Evolutionary conservation across 208 protist species (phyloP), one percentile per base, ranked within the genome.

Genomic region (Crithidia thermophila): DNA sequence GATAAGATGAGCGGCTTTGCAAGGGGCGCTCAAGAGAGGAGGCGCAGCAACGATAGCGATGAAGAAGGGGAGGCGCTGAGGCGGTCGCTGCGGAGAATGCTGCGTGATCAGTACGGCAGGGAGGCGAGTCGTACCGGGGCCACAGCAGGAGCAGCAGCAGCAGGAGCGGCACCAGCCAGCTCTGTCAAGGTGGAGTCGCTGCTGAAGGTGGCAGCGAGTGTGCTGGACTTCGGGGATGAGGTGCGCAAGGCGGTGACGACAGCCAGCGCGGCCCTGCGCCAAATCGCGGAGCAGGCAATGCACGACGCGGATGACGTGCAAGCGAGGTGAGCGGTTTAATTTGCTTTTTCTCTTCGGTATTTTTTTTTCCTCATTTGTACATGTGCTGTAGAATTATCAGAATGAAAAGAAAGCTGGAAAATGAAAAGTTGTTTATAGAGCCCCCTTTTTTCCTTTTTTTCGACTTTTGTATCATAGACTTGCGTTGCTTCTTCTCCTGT

Each of bases 181-280:
- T 33, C 52, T 8, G 34, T 67, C 40, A 33, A 31, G 28, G 61
- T 43, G 3, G 53, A 72, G 33, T 71, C 77, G 1, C 46, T 93
- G 34, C 67, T 79, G 39, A 73, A 85, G 51, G 67, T 95, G 37
- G 84, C 84, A 40, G 85, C 86, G 16, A 88, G 82, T 23, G 72
- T 88, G n/a, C 57, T 92, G 14, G 90, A 89, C 64, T 95, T 90
- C 72, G 79, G 82, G 13, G 72, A 84, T 25, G 87, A 90, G 49
- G 74, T 93, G 16, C 79, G 79, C 31, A 53, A 63, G 23, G 83
- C 91, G 65, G 75, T 93, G 16, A 50, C 72, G 16, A 58, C 75
- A 25, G 83, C 85, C 21, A 52, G 63, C 20, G 58, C 79, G 16
- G 72, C 79, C 1, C 79, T 90, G 14, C 70, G 61, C 36, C 62